Conservation (phyloP, 2,329 filamentous ascomycete species). For the Fonsecaea erecta region DNA sequence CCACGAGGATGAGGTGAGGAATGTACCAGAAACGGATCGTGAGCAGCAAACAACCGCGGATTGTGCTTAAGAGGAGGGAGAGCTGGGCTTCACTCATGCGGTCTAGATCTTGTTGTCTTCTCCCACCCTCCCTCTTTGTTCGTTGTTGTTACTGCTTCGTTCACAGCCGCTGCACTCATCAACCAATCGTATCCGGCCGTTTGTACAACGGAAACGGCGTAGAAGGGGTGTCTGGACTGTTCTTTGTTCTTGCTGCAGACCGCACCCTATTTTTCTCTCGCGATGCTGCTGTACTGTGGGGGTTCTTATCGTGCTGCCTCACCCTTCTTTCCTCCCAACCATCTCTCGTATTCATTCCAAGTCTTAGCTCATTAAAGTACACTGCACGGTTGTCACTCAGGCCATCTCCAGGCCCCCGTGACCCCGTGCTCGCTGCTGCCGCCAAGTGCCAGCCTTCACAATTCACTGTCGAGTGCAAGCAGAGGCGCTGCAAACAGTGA, state of each 20-base stretch:
- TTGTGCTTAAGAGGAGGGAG: not conserved
- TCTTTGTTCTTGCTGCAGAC: not conserved
- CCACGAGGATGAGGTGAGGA: not conserved
- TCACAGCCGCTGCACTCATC: not conserved
- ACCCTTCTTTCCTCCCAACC: too few relatives aligned
- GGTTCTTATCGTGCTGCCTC: too few relatives aligned
- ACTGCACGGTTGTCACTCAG: not conserved
- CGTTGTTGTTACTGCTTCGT: not conserved
- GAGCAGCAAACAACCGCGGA: not conserved
- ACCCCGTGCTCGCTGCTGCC: not conserved
- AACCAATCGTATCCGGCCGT: not conserved
- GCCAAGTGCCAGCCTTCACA: not conserved
- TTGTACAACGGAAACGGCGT: not conserved
- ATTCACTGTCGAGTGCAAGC: not conserved
- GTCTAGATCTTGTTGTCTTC: not conserved
- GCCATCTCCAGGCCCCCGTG: not conserved
- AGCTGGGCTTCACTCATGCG: too few relatives aligned
- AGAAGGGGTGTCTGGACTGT: not conserved
- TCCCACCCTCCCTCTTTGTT: not conserved
- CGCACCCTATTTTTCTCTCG: too few relatives aligned
- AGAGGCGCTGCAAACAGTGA: not conserved
- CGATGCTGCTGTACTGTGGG: too few relatives aligned
- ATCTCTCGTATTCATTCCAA: not conserved
- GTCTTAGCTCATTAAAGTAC: not conserved
- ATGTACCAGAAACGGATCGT: not conserved